phyloP scores from a whole-genome alignment of 352 stramenopile species.

The Phytopythium litorale region DNA sequence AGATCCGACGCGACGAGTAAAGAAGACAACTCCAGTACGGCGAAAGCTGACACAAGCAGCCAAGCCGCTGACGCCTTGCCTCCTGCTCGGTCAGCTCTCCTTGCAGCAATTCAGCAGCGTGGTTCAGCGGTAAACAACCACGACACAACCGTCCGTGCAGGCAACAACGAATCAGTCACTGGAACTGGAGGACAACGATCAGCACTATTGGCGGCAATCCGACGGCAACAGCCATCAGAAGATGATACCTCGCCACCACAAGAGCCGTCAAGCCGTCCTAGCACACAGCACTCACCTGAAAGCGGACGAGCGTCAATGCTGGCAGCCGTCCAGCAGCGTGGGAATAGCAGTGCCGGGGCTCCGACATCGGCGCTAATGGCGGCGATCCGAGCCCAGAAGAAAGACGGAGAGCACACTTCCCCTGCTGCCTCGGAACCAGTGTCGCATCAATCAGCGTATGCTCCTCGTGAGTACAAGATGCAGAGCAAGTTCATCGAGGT shows the following conservation, averaged over 20 bases:
- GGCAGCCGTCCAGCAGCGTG: constrained; percentile 16
- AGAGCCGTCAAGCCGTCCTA: not conserved
- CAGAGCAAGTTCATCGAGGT: constrained; percentile 52
- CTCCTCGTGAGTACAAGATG: constrained; percentile 43
- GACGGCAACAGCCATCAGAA: not conserved
- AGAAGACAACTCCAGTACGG: not conserved
- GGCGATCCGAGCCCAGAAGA: constrained; percentile 8
- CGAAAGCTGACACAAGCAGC: not conserved
- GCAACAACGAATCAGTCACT: not conserved
- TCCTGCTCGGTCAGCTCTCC: not conserved
- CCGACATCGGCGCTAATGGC: constrained; percentile 7
- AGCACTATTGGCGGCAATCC: not conserved
- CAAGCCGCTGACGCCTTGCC: not conserved
- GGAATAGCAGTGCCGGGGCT: not conserved
- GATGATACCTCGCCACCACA: not conserved
- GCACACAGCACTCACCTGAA: not conserved
- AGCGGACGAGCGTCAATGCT: not conserved
- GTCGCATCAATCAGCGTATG: constrained; percentile 13
- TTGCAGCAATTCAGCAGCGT: not conserved
- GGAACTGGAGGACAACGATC: not conserved
- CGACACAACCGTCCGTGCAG: not conserved
- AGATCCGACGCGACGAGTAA: not conserved
- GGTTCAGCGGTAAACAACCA: not conserved
- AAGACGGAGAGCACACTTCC: not conserved
- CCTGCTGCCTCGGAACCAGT: not conserved